phyloP scores from a whole-genome alignment of 2,329 filamentous ascomycete species.

The Cladosporium cucumerinum region DNA sequence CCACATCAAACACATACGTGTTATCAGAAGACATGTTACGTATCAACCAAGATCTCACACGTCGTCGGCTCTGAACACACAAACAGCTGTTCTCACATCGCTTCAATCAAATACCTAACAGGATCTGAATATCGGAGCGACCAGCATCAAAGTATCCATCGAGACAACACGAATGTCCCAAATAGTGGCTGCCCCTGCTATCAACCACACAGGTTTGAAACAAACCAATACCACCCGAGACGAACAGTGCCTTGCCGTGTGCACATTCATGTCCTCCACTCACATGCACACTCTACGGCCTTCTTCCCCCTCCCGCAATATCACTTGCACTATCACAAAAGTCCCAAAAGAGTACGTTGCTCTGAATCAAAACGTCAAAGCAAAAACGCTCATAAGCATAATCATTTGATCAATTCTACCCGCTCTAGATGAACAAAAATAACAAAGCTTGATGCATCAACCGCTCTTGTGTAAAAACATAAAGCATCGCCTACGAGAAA shows the following conservation, averaged over 20 bases:
- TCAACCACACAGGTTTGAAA: not conserved
- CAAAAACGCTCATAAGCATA: constrained; percentile 8
- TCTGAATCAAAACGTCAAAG: not conserved
- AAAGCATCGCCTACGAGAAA: not conserved
- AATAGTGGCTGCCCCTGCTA: too few species aligned
- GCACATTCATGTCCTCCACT: not conserved
- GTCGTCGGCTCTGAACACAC: too few species aligned
- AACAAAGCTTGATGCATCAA: not conserved
- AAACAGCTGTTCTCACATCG: too few species aligned
- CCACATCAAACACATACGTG: not conserved
- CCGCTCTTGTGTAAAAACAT: not conserved
- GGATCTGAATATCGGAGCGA: too few species aligned
- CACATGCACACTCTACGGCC: too few species aligned
- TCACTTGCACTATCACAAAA: not conserved
- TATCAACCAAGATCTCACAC: too few species aligned
- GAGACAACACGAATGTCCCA: not conserved
- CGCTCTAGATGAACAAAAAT: not conserved
- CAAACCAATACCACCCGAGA: not conserved
- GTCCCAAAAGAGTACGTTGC: too few species aligned
- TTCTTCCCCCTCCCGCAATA: not conserved
- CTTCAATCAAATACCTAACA: too few species aligned
- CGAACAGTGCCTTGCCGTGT: too few species aligned
- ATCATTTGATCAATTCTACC: constrained; percentile 5
- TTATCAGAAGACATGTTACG: too few species aligned
- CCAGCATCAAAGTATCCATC: not conserved